Evolutionary conservation across 1,284 basidiomycete species (phyloP).

Genomic region (Marasmius oreades): DNA sequence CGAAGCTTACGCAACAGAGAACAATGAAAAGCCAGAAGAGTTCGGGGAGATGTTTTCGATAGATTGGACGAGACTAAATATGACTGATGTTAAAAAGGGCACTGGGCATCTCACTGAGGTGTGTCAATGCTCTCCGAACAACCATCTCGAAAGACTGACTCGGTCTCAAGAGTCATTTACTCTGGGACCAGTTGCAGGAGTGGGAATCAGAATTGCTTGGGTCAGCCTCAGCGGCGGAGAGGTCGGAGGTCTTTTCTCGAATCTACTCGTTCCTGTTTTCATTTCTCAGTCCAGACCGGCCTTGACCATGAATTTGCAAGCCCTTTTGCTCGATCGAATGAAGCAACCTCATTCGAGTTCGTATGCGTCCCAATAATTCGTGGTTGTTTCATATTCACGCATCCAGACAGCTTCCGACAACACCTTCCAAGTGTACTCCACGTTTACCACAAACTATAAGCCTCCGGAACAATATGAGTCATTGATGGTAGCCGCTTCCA

Average conservation of each 20-base stretch:
- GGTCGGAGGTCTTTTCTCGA: constrained; percentile 30
- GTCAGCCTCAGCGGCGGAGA: constrained; percentile 38
- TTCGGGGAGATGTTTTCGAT: constrained; percentile 52
- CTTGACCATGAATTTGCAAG: constrained; percentile 44
- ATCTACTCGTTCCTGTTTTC: not conserved
- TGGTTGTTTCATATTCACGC: constrained; percentile 7
- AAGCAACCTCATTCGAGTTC: constrained; percentile 68
- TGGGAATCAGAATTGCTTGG: constrained; percentile 73
- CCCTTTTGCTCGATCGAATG: constrained; percentile 53
- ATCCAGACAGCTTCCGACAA: constrained; percentile 57
- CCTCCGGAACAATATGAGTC: constrained; percentile 75
- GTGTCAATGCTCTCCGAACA: constrained; percentile 10
- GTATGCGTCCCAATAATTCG: constrained; percentile 15
- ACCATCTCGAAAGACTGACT: constrained; percentile 4
- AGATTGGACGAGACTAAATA: constrained; percentile 55
- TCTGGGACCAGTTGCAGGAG: constrained; percentile 73
- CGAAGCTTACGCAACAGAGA: constrained; percentile 36
- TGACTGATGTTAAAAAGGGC: constrained; percentile 55
- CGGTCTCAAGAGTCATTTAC: constrained; percentile 52
- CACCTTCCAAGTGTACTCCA: constrained; percentile 81
- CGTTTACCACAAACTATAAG: constrained; percentile 78
- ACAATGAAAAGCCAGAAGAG: constrained; percentile 42
- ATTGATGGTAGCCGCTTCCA: constrained; percentile 73
- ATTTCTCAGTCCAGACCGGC: constrained; percentile 26
- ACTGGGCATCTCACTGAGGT: constrained; percentile 60